A percentile compares a stretch with the other conserved stretches of the same genome.
Evolutionary conservation across 2,329 filamentous ascomycete genomes (phyloP).

Genomic region (Pseudocercospora musae): DNA sequence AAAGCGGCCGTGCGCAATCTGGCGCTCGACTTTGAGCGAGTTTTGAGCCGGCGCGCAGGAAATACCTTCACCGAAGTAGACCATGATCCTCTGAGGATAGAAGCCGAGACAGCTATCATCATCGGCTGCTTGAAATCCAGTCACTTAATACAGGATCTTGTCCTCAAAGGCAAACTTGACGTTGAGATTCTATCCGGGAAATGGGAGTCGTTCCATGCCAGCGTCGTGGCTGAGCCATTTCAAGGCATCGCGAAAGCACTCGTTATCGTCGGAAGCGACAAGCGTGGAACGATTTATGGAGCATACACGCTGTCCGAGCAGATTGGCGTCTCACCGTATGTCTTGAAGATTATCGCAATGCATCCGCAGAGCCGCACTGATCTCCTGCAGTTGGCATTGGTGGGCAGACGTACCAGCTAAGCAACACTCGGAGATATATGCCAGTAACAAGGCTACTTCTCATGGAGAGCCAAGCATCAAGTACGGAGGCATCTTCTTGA

Average conservation of each 20-base stretch:
- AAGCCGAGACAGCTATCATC: not conserved
- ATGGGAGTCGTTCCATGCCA: conserved; percentile 67
- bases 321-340: conserved; percentile 63
- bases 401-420: conserved; percentile 61
- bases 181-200: conserved; percentile 56
- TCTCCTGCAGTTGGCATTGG: conserved; percentile 54
- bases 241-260: conserved; percentile 47
- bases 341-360: not conserved
- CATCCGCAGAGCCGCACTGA: not conserved
- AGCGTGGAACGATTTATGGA: conserved; percentile 65
- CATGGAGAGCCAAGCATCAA: conserved; percentile 62
- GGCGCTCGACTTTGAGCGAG: not conserved
- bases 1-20: not conserved
- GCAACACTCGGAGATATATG: conserved; percentile 54
- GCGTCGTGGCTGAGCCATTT: conserved; percentile 57
- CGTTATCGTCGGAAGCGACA: conserved; percentile 49
- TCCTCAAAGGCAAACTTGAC: conserved; percentile 56
- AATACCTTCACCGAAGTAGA: not conserved
- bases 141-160: conserved; percentile 59
- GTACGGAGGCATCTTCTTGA: conserved; percentile 68
- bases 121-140: not conserved
- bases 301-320: conserved; percentile 70
- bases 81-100: not conserved
- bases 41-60: not conserved
- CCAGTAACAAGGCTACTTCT: conserved; percentile 52